Evolutionary conservation across 768 basidiomycete genomes (phyloP).

Genomic region (Cystofilobasidium capitatum): DNA sequence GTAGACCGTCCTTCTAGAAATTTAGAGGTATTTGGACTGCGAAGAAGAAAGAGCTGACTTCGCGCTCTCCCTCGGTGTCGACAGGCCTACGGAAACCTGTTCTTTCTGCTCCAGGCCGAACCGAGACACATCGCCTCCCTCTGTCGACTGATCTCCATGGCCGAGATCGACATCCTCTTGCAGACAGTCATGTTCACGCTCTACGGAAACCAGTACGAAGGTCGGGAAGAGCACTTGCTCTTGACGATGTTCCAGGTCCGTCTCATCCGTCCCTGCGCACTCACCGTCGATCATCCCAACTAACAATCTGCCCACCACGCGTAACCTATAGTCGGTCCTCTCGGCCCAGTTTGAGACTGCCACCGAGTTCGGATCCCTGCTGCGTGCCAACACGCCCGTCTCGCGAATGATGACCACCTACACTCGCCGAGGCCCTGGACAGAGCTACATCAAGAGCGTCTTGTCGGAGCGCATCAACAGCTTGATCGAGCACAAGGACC

Average conservation of each 20-base stretch:
- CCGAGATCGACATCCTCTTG: slow-evolving; percentile 95
- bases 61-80: background rate
- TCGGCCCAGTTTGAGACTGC: slow-evolving; percentile 99
- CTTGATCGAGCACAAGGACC: slow-evolving; percentile 96
- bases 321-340: slow-evolving; percentile 64
- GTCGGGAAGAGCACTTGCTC: slow-evolving; percentile 92
- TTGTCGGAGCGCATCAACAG: slow-evolving; percentile 97
- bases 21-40: background rate
- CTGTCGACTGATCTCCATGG: slow-evolving; percentile 87
- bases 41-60: background rate
- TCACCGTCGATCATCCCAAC: background rate
- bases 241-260: slow-evolving; percentile 84
- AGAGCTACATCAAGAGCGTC: slow-evolving; percentile 95
- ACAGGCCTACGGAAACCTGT: slow-evolving; percentile 95
- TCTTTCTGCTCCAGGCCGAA: slow-evolving; percentile 96
- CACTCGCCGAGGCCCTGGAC: slow-evolving; percentile 94
- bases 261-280: background rate
- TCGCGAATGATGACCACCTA: slow-evolving; percentile 99
- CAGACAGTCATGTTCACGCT: slow-evolving; percentile 99
- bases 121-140: slow-evolving; percentile 93
- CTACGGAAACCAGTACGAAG: slow-evolving; percentile 98
- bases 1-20: background rate
- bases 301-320: background rate
- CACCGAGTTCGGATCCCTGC: slow-evolving; percentile 94
- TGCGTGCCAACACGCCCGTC: slow-evolving; percentile 97